These are phyloP conservation scores for Mayamaea pseudoterrestris DNA, from an alignment of 108 stramenopile genomes.

Conservation along the genomic window DNA sequence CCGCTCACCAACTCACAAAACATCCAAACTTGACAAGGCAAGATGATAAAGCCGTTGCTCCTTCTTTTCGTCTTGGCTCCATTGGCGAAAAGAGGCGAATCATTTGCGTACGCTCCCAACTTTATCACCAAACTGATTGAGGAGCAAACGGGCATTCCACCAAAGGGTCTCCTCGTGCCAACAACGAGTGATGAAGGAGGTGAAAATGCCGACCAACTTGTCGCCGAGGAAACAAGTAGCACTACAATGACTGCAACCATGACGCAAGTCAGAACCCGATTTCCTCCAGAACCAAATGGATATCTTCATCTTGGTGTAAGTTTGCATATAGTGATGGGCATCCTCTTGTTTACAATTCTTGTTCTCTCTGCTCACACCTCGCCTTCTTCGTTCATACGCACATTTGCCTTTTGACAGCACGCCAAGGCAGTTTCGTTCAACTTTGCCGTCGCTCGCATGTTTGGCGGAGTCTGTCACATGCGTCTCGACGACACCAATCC, in stretches of 20 bases:
- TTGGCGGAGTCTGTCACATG: constrained; percentile 76
- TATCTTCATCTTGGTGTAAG: constrained; percentile 97
- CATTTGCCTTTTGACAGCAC: too few relatives aligned
- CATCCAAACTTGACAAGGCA: background rate
- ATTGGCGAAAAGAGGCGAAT: too few relatives aligned
- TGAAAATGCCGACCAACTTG: background rate
- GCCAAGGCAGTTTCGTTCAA: constrained; percentile 84
- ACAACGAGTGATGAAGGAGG: constrained; percentile 3
- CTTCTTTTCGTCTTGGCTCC: background rate
- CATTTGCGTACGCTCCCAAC: constrained; percentile 79
- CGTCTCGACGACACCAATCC: constrained; percentile 91
- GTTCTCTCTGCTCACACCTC: too few relatives aligned
- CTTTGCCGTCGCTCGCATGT: constrained; percentile 77
- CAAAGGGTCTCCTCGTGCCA: constrained; percentile 31
- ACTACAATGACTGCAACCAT: background rate
- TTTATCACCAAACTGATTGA: constrained; percentile 81
- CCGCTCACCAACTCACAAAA: background rate
- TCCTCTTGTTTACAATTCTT: too few relatives aligned
- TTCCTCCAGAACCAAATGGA: constrained; percentile 98
- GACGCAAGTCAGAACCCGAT: constrained; percentile 72
- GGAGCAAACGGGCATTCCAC: constrained; percentile 45
- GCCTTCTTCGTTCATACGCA: too few relatives aligned
- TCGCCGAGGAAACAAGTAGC: too few relatives aligned
- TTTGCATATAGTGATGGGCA: too few relatives aligned
- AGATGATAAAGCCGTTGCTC: background rate